Base-by-base conservation (phyloP, 129 eudicot genomes). In the Daucus carota region DNA sequence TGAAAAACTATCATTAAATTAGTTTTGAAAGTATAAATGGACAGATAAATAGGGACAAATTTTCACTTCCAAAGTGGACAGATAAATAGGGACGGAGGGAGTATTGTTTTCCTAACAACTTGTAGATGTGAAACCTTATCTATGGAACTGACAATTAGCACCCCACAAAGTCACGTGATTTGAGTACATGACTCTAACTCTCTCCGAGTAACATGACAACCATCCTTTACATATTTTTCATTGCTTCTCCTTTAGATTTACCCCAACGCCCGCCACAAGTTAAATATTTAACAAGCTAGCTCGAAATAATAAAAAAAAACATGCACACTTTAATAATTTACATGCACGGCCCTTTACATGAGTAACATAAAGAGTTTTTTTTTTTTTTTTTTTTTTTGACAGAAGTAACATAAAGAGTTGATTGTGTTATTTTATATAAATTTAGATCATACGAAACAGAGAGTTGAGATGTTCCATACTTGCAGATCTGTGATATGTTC, bases 121-220 rank as follows among this genome's bases (percentile, higher is more conserved):
- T n/a, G n/a, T n/a, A n/a, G n/a, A n/a, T n/a, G n/a, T 36, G 40
- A 60, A 60, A 60, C 68, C 32, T 24, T 11, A 12, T 14, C 69
- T 26, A 32, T 3, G 0, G 8, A 52, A 13, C 69, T 28, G 69
- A 26, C 69, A 26, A 62, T 4, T 0, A 70, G 11, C 28, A 40
- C 33, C 47, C 34, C 10, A 40, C 50, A 70, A 40, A 32, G 50
- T 70, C 73, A 70, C 50, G 73, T 70, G 73, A 70, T 40, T 70
- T 9, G 20, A 33, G 44, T 67, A 70, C n/a, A 36, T 0, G 26
- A 3, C 11, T 69, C n/a, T n/a, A n/a, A n/a, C n/a, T n/a, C n/a
- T n/a, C n/a, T n/a, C 8, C 50, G 12, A 20, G 47, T 40, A 26
- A 40, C 48, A 38, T 22, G 73, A 43, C 50, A 38, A 9, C 73